Evolutionary conservation across 2,329 filamentous ascomycete genomes (phyloP).

Genomic region (Ilyonectria mors-panacis): DNA sequence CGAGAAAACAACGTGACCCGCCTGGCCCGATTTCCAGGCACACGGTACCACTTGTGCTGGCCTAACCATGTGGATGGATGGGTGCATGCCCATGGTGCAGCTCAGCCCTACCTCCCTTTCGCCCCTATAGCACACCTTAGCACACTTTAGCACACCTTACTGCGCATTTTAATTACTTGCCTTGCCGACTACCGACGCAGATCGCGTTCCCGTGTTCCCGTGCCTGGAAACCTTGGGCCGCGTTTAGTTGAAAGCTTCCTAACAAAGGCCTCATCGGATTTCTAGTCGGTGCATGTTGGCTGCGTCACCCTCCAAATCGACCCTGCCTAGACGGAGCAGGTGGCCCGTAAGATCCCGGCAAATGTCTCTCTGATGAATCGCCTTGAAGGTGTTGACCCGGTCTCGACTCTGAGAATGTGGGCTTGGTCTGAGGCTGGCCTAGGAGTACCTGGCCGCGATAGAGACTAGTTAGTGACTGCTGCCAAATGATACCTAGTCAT

Average conservation of each 20-base stretch:
- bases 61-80: neutral
- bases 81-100: neutral
- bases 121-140: neutral
- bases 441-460: neutral
- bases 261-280: neutral
- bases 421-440: conserved; percentile 3
- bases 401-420: conserved; percentile 17
- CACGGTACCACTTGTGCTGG: too few relatives aligned
- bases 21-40: too few relatives aligned
- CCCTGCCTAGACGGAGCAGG: neutral
- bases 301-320: too few relatives aligned
- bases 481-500: too few relatives aligned
- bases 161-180: neutral
- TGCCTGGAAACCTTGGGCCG: neutral
- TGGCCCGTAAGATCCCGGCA: neutral
- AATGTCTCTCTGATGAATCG: conserved; percentile 13
- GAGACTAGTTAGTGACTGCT: too few relatives aligned
- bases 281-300: neutral
- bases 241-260: neutral
- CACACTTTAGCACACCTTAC: neutral
- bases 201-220: conserved; percentile 5
- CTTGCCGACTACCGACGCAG: neutral
- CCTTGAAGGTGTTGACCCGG: neutral
- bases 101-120: neutral
- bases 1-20: too few relatives aligned